Conservation (phyloP, 306 rosid genomes). For the Abrus pulchellus region DNA sequence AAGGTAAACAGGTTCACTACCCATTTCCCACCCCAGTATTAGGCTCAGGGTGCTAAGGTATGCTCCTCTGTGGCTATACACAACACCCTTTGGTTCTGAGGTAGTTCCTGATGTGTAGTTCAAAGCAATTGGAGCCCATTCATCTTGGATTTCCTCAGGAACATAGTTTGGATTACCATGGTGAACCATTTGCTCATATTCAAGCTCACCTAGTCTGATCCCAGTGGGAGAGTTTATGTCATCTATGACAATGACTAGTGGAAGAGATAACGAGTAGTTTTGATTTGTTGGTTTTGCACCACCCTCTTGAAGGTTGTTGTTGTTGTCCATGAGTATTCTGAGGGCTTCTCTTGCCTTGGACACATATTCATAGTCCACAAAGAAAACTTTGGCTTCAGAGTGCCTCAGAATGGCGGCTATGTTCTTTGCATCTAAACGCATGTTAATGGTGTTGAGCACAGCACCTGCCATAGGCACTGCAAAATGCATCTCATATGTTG, state of each 20-base stretch:
- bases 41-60: slow-evolving; percentile 80
- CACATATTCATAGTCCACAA: slow-evolving; percentile 77
- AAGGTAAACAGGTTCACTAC: slow-evolving; percentile 71
- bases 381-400: slow-evolving; percentile 78
- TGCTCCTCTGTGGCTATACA: slow-evolving; percentile 91
- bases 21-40: slow-evolving; percentile 86
- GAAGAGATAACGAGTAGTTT: slow-evolving; percentile 50
- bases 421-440: slow-evolving; percentile 75
- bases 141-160: slow-evolving; percentile 54
- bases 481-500: slow-evolving; percentile 97
- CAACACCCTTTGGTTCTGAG: slow-evolving; percentile 88
- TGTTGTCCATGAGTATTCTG: slow-evolving; percentile 45
- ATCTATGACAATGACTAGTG: slow-evolving; percentile 79
- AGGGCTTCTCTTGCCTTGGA: slow-evolving; percentile 69
- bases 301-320: not conserved
- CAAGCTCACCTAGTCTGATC: slow-evolving; percentile 70
- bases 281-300: not conserved
- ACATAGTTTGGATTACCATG: slow-evolving; percentile 57
- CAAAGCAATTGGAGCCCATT: slow-evolving; percentile 79
- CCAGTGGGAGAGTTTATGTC: slow-evolving; percentile 83
- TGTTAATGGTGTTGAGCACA: slow-evolving; percentile 80
- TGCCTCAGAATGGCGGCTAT: slow-evolving; percentile 80
- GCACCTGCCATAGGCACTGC: slow-evolving; percentile 98
- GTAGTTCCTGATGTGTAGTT: slow-evolving; percentile 97
- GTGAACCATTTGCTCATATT: slow-evolving; percentile 72